These are phyloP conservation scores for Zymoseptoria ardabiliae DNA, from an alignment of 2,329 filamentous ascomycete species.

Conservation along the genomic window DNA sequence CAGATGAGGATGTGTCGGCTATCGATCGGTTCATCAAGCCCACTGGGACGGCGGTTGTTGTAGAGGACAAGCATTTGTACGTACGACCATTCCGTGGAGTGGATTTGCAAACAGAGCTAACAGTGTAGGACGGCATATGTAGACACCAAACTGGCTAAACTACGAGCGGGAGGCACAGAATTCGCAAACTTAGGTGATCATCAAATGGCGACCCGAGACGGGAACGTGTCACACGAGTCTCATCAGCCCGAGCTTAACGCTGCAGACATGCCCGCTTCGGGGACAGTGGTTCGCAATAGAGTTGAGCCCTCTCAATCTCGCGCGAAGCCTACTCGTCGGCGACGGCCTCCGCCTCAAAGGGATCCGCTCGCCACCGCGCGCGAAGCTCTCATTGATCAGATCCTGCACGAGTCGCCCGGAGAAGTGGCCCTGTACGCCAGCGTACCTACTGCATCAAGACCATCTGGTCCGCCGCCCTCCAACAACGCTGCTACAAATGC, in stretches of 20 bases:
- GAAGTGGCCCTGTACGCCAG: neutral
- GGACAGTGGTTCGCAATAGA: neutral
- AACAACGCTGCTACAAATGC: neutral
- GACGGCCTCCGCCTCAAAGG: constrained; percentile 9
- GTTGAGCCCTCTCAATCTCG: neutral
- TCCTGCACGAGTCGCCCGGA: constrained; percentile 21
- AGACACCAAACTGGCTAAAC: constrained; percentile 69
- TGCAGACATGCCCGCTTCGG: neutral
- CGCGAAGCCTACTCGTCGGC: neutral
- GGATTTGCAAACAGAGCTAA: constrained; percentile 46
- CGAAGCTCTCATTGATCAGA: constrained; percentile 29
- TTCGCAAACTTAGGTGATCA: neutral
- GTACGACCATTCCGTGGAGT: constrained; percentile 29
- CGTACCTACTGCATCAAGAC: neutral
- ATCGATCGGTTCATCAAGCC: constrained; percentile 61
- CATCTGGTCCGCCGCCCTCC: neutral
- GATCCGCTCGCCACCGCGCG: constrained; percentile 22
- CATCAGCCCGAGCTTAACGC: neutral
- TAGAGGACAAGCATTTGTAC: constrained; percentile 71
- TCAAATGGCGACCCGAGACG: neutral
- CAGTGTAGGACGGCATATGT: constrained; percentile 73
- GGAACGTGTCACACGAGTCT: neutral
- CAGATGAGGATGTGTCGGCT: constrained; percentile 6
- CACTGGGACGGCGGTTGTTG: constrained; percentile 59
- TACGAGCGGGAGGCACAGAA: constrained; percentile 8